These are phyloP conservation scores for Fomitopsis pinicola DNA, from an alignment of 1,284 basidiomycete genomes.

Conservation along the genomic window DNA sequence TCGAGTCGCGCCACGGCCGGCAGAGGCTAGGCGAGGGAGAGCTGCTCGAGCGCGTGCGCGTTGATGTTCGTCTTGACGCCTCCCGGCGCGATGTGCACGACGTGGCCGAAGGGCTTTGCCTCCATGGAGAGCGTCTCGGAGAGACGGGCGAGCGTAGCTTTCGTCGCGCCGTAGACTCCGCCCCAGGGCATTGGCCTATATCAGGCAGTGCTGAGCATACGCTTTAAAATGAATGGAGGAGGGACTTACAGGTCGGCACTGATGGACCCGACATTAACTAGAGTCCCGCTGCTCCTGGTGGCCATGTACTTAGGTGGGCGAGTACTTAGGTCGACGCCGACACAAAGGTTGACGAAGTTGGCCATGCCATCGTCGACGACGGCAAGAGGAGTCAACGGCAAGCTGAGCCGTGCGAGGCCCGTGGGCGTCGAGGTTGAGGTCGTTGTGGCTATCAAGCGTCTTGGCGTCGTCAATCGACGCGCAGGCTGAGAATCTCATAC, in stretches of 20 bases:
- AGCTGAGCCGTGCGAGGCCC: too few relatives aligned
- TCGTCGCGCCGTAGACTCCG: too few relatives aligned
- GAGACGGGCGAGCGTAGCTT: background rate
- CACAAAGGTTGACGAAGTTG: too few relatives aligned
- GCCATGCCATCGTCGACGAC: too few relatives aligned
- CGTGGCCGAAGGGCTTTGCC: conserved; percentile 51
- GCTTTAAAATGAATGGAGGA: too few relatives aligned
- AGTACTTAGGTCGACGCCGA: too few relatives aligned
- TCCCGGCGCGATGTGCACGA: conserved; percentile 58
- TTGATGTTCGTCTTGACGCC: conserved; percentile 47
- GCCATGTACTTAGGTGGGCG: conserved; percentile 66
- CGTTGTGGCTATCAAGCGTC: too few relatives aligned
- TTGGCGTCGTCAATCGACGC: too few relatives aligned
- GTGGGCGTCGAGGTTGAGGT: too few relatives aligned
- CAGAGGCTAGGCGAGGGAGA: conserved; percentile 42
- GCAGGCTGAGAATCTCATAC: too few relatives aligned
- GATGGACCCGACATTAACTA: conserved; percentile 73
- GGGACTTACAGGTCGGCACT: conserved; percentile 46
- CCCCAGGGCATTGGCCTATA: too few relatives aligned
- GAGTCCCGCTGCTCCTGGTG: conserved; percentile 48
- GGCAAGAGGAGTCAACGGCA: too few relatives aligned
- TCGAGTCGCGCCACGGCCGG: conserved; percentile 35
- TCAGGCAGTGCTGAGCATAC: background rate
- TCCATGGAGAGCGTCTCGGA: conserved; percentile 20
- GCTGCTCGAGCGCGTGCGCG: background rate